Base-by-base conservation (phyloP, 352 stramenopile species). In the Pythium coloratum region DNA sequence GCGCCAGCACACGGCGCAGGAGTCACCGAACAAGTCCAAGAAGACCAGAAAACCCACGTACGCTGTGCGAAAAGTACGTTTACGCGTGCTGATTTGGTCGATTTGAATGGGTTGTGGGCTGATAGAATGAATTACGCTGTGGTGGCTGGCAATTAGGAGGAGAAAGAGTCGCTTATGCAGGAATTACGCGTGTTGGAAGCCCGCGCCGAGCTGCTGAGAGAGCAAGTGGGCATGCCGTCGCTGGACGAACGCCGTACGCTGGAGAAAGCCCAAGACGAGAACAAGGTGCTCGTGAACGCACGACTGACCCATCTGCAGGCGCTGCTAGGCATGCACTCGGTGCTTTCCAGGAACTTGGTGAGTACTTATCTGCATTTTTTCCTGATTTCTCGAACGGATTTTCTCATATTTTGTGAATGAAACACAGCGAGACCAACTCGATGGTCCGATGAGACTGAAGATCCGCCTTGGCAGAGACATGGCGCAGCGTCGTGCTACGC, bases 301-400 rank as follows among this genome's bases (percentile, higher is more conserved):
- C 7, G 55, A 7, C 51, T 53, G 1, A 34, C 20, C 1, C 65
- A 71, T 28, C 16, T 46, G 8, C 44, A 67, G 1, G 32, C 42
- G 20, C 32, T 71, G 0, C 49, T 36, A 26, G 10, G 55, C 0
- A 34, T 49, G 13, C 57, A 66, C 44, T 49, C 58, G 0, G 18
- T 67, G 34, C 32, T 71, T 24, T 53, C 59, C 9, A 7, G 34
- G 12, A 50, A 67, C 26, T 18, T 71, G 64, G 64, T 71, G 24
- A 44, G 63, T 55, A 16, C 33, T 26, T 4, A 30, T 12, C 10
- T 68, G 24, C 16, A 47, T 60, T 49, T 16, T 4, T 18, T 50
- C 20, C 20, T 36, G 12, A 10, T 18, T 34, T 34, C 13, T 6
- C 20, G 10, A n/a, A 53, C 26, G 12, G 44, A 24, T 42, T 55